Evolutionary conservation across 805 yeast genomes (phyloP).

Genomic region (Kluyveromyces dobzhanskii): DNA sequence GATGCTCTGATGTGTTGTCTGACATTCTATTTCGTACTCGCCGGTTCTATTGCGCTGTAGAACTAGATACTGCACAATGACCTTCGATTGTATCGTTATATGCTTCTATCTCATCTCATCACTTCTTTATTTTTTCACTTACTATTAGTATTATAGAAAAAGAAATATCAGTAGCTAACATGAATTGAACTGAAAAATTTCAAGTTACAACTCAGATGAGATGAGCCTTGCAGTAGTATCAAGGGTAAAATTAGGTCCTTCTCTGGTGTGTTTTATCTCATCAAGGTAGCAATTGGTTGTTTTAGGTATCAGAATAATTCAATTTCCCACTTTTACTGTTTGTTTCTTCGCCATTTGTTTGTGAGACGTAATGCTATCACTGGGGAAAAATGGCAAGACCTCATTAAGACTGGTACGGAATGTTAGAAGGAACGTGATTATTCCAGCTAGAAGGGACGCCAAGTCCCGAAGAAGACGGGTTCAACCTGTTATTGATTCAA

Average conservation of each 20-base stretch:
- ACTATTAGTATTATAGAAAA: neutral
- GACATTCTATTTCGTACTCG: neutral
- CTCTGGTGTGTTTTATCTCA: too few relatives aligned
- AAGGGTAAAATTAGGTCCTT: too few relatives aligned
- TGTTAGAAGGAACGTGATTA: neutral
- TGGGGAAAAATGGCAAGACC: neutral
- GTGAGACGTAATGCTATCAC: neutral
- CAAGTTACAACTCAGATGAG: too few relatives aligned
- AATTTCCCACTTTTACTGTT: too few relatives aligned
- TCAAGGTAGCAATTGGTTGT: too few relatives aligned
- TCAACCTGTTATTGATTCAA: conserved; percentile 4
- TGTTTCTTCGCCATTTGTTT: too few relatives aligned
- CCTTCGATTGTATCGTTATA: too few relatives aligned
- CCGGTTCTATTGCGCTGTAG: too few relatives aligned
- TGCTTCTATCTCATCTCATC: conserved; percentile 13
- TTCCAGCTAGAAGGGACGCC: neutral
- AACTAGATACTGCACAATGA: too few relatives aligned
- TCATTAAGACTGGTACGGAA: neutral
- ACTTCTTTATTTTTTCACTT: conserved; percentile 2
- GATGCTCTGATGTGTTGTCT: neutral
- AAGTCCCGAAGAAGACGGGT: conserved; percentile 4
- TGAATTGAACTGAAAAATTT: too few relatives aligned
- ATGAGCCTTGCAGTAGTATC: too few relatives aligned
- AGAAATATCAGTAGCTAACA: neutral
- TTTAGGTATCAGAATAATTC: too few relatives aligned